Evolutionary conservation across 75 land plant species (phyloP).

Genomic region (Selaginella moellendorffii): DNA sequence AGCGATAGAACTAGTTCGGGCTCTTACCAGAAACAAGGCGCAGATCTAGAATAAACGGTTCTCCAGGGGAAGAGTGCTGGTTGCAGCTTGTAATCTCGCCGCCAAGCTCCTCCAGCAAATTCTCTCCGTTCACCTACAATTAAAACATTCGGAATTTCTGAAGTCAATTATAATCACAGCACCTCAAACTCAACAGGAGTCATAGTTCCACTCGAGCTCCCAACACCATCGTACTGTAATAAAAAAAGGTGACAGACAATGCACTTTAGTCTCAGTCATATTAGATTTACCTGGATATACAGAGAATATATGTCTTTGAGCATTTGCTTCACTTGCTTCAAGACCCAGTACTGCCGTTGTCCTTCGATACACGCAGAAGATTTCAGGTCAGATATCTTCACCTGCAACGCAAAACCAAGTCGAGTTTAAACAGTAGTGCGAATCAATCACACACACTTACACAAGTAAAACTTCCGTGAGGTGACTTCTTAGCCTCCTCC

Average conservation of each 20-base stretch:
- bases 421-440: too few species aligned
- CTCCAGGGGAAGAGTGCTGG: conserved; percentile 43
- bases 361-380: too few species aligned
- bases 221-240: background rate
- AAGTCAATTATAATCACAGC: too few species aligned
- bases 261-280: too few species aligned
- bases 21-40: background rate
- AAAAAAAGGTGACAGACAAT: too few species aligned
- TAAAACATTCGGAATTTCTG: too few species aligned
- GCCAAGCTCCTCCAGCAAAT: conserved; percentile 42
- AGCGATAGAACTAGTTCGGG: background rate
- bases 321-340: conserved; percentile 30
- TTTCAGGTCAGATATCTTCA: too few species aligned
- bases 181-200: conserved; percentile 19
- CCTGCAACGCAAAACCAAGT: too few species aligned
- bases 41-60: conserved; percentile 40
- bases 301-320: conserved; percentile 67
- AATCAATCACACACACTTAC: too few species aligned
- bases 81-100: conserved; percentile 59
- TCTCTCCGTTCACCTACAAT: conserved; percentile 35
- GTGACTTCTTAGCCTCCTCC: conserved; percentile 36
- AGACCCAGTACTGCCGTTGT: conserved; percentile 11
- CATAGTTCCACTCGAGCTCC: conserved; percentile 7
- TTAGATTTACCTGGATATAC: conserved; percentile 49
- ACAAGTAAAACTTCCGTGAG: conserved; percentile 57